Evolutionary conservation across 2,329 filamentous ascomycete species (phyloP), one percentile per base, ranked within the genome.

Genomic region (Fragosphaeria purpurea): DNA sequence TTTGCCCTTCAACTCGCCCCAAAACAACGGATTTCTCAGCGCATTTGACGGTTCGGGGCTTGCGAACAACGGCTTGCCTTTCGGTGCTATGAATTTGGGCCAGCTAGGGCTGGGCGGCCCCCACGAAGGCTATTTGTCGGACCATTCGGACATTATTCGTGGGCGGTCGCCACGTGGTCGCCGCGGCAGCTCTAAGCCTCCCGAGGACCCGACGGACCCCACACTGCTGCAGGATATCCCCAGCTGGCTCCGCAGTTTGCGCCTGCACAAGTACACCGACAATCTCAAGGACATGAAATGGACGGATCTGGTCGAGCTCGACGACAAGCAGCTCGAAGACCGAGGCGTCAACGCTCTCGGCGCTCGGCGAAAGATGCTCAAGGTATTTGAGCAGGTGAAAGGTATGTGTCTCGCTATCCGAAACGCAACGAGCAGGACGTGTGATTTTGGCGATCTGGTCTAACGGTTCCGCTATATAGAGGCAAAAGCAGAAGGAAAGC

Each of bases 221-320:
- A 82, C 77, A 41, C 78, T 98, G 53, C 76, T 98, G 59, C 87
- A 95, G 69, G 93, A 98, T 63, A 96, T 98, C 59, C 91, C 93
- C 50, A 86, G 83, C 66, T 98, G 93, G 93, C 79, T 98, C 61
- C 83, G 93, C 65, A 96, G 89, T 66, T 77, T 97, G 64, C 83
- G 93, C 54, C 76, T 98, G 61, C 93, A 98, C 76, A 98, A 98
- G 74, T 98, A 98, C 70, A 98, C 93, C 8, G 93, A 98, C 59
- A 94, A 97, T 60, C 72, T 98, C 56, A 98, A 97, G 71, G 91
- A 97, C 63, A 81, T 97, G 75, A 89, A 93, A 62, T 98, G 93
- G 93, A 86, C 85, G 33, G 93, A 98, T 49, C 71, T 98, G 59
- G 74, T 98, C 53, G 86, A 93, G 67, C 73, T 98, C 59, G 88